Base-by-base conservation (phyloP, 148 eudicot species). In the Gaultheria prostrata region DNA sequence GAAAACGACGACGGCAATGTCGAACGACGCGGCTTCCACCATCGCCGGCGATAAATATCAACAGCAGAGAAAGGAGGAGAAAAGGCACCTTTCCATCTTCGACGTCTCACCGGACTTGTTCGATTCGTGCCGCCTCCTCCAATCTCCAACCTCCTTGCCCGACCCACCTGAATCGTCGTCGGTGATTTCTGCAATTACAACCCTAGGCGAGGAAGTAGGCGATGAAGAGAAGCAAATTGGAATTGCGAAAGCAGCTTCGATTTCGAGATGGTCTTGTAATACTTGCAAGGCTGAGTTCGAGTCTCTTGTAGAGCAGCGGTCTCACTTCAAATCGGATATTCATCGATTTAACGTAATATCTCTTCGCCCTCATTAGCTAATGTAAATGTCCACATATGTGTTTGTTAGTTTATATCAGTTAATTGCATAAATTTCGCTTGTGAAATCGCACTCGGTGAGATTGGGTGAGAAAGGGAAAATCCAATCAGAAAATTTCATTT, bases 251-350 rank as follows among this genome's bases (percentile, higher is more conserved):
- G 48, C 49, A 35, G 48, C 49, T 79, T 18, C 12, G 26, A 56
- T 83, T 76, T 85, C 85, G 70, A 92, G 91, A 84, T 93, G 87
- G 95, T 89, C 94, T n/a, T 95, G 98, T 74, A 94, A 91, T 65
- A 93, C 92, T 35, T 95, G 98, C 82, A 91, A 89, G 84, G 87
- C 89, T 15, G 96, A 93, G 78, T 95, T 95, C 80, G 98, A 93
- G 43, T 92, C 94, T 51, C 91, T 95, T 20, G 79, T 78, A 7
- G 97, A 94, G 35, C 98, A 95, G 80, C 94, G 98, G 3, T 86
- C 89, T 49, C 98, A 95, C 85, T 95, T 94, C 88, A 95, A 94
- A 86, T 95, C 98, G 48, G 98, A 95, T 43, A 49, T 94, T 84
- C 98, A 95, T 82, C 97, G 98, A 43, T 89, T 95, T 86, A 95